phyloP scores from a whole-genome alignment of 352 stramenopile species.

The Stephanocyclus meneghinianus region DNA sequence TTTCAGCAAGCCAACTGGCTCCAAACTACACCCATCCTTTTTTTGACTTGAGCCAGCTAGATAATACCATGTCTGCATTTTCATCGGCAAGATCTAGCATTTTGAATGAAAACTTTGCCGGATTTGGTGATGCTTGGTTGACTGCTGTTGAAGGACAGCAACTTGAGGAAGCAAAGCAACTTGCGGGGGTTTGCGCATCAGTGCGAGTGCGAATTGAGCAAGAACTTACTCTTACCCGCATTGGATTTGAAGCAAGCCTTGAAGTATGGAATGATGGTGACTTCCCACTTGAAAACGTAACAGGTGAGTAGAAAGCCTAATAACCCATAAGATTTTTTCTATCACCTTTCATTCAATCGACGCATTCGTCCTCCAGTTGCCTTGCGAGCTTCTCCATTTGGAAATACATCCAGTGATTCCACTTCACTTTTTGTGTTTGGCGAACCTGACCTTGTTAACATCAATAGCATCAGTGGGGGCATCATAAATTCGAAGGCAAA shows the following conservation, averaged over 20 bases:
- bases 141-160: slow-evolving; percentile 37
- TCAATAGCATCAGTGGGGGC: slow-evolving; percentile 26
- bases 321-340: no score
- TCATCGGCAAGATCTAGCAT: slow-evolving; percentile 16
- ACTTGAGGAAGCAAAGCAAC: slow-evolving; percentile 27
- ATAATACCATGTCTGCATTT: slow-evolving; percentile 11
- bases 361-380: slow-evolving; percentile 8
- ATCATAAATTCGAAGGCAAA: slow-evolving; percentile 16
- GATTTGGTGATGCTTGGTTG: slow-evolving; percentile 36
- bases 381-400: slow-evolving; percentile 26
- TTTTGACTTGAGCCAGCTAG: slow-evolving; percentile 22
- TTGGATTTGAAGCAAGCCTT: slow-evolving; percentile 35
- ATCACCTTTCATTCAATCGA: neutral
- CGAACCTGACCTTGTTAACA: slow-evolving; percentile 17
- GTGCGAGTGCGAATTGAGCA: slow-evolving; percentile 30
- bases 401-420: slow-evolving; percentile 33
- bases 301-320: slow-evolving; percentile 11
- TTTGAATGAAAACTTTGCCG: slow-evolving; percentile 11
- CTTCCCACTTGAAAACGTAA: slow-evolving; percentile 19
- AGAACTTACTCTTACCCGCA: slow-evolving; percentile 29
- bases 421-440: slow-evolving; percentile 40
- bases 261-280: slow-evolving; percentile 11
- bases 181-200: slow-evolving; percentile 35
- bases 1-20: slow-evolving; percentile 19
- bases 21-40: slow-evolving; percentile 18